phyloP scores from a whole-genome alignment of 2,329 filamentous ascomycete species.

The Polychaeton citri region DNA sequence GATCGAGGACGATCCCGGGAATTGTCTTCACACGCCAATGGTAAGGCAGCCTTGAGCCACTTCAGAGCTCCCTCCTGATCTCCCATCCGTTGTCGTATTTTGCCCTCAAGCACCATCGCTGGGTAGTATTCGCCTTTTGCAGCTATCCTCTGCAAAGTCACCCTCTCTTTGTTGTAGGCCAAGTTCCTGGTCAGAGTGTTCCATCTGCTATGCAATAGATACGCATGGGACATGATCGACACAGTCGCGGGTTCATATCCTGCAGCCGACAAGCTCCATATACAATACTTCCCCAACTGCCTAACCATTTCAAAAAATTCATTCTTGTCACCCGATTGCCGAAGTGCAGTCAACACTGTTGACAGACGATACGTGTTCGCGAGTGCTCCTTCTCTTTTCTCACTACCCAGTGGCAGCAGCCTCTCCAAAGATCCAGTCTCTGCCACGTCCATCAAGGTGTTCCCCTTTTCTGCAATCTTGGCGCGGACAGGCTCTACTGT shows the following conservation, averaged over 20 bases:
- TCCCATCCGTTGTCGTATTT: constrained; percentile 11
- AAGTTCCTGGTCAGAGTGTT: background rate
- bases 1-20: background rate
- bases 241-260: background rate
- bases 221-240: background rate
- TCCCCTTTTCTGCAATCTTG: background rate
- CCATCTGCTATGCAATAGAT: background rate
- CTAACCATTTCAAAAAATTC: background rate
- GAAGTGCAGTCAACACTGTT: background rate
- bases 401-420: background rate
- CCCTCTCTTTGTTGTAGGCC: background rate
- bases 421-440: too few relatives aligned
- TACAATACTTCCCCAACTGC: background rate
- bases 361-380: background rate
- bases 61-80: constrained; percentile 14
- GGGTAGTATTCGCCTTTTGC: constrained; percentile 9
- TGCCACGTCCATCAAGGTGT: background rate
- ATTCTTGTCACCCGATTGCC: background rate
- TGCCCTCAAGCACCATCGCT: constrained; percentile 19
- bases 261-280: background rate
- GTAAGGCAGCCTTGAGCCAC: constrained; percentile 13
- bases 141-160: constrained; percentile 9
- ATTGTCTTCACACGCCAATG: constrained; percentile 6
- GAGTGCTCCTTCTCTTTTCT: background rate
- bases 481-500: background rate